Evolutionary conservation across 2,329 filamentous ascomycete species (phyloP), one percentile per base, ranked within the genome.

Genomic region (Colletotrichum horii): DNA sequence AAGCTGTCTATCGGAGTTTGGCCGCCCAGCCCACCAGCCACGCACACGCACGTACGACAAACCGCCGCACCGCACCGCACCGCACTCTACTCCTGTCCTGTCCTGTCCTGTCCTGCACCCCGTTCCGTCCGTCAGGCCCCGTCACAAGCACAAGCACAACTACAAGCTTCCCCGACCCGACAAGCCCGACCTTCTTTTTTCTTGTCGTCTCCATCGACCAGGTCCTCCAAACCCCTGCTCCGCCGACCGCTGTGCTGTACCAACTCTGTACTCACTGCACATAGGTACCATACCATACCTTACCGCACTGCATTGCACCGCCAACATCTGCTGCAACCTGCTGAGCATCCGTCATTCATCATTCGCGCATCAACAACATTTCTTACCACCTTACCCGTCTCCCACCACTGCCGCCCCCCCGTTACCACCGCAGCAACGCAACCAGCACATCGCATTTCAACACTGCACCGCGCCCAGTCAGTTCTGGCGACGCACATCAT

Each of bases 161-260:
- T 70, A 75, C 64, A 73, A 75, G 74, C 74, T 74, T 76, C 70
- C 64, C 48, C 58, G 48, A 64, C 74, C 70, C 70, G 58, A 64
- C 70, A 68, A 56, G 38, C 70, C 70, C 62, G 73, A 38, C 69
- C 69, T 52, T 24, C 43, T 48, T 43, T n/a, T n/a, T 43, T 43
- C 36, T n/a, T 43, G 36, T n/a, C 36, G 36, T 43, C 36, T 43
- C 36, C 36, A 43, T 43, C 36, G 6, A 19, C 19, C 36, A 43
- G 19, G 8, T 43, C 36, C 36, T 43, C 36, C 36, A 43, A 43
- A 43, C 36, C 36, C 36, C 38, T 48, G 38, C 19, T 43, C 38
- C 19, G 38, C 38, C 36, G 36, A 19, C 38, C 38, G 38, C 5
- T 48, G 36, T 16, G 16, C 36, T 43, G 36, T 43, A 1, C 36